Evolutionary conservation across 768 basidiomycete species (phyloP).

Genomic region (Mycena epipterygia): DNA sequence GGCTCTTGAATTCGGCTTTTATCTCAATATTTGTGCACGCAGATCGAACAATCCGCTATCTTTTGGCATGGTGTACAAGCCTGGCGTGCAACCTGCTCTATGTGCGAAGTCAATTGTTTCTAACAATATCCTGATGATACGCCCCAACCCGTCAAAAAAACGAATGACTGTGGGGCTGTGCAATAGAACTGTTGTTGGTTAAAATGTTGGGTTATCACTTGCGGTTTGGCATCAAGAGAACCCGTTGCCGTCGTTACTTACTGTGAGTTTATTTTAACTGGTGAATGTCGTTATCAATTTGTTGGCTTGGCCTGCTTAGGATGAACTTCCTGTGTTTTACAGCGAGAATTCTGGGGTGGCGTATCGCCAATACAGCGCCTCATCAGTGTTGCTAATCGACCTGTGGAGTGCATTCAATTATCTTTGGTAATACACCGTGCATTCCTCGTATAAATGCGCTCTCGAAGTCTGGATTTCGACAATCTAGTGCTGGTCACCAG

Average conservation of each 20-base stretch:
- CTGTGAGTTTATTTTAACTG: not conserved
- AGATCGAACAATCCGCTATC: no score
- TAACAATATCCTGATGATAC: no score
- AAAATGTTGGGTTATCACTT: no score
- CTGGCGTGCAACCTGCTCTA: no score
- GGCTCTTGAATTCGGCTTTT: no score
- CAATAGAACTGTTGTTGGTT: no score
- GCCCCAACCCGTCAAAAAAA: no score
- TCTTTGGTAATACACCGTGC: not conserved
- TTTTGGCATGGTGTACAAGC: no score
- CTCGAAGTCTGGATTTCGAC: not conserved
- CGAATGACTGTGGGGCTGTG: no score
- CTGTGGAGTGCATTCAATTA: not conserved
- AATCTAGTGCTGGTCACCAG: conserved; percentile 11
- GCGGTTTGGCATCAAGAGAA: not conserved
- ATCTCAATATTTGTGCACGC: no score
- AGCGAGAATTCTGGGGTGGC: not conserved
- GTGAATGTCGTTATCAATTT: not conserved
- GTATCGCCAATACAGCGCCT: not conserved
- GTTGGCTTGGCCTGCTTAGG: not conserved
- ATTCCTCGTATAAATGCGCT: not conserved
- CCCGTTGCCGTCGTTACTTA: not conserved
- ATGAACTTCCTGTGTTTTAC: not conserved
- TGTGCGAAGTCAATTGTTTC: no score
- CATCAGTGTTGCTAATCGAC: not conserved